Conservation (phyloP, 108 stramenopile species). For the Nannochloropsis salina region DNA sequence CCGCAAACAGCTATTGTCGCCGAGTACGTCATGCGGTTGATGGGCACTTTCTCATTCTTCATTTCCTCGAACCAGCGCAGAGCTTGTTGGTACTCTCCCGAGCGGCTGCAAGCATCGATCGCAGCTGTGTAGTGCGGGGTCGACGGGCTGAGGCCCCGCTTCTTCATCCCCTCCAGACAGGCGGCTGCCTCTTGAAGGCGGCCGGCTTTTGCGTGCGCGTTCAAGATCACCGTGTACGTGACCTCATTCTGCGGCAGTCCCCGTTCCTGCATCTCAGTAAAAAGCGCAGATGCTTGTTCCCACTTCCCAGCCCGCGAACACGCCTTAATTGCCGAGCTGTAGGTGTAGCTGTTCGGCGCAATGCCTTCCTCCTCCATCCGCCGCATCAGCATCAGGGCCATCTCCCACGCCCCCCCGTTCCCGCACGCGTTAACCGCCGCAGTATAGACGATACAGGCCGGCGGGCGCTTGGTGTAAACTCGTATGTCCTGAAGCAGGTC, state of each 20-base stretch:
- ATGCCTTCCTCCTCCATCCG: constrained; percentile 17
- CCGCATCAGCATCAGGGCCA: background rate
- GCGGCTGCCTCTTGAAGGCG: background rate
- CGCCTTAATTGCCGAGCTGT: background rate
- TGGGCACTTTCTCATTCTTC: background rate
- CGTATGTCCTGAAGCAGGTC: constrained; percentile 3
- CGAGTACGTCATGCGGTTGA: background rate
- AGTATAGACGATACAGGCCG: background rate
- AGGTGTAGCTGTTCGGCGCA: background rate
- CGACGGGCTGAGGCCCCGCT: background rate
- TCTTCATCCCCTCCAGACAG: background rate
- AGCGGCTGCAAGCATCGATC: constrained; percentile 1
- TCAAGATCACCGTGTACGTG: background rate
- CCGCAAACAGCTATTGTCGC: background rate
- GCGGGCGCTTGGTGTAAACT: background rate
- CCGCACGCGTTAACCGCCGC: constrained; percentile 7
- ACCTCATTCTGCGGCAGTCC: background rate
- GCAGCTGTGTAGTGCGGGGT: background rate
- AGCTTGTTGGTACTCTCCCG: background rate
- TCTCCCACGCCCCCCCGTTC: constrained; percentile 5
- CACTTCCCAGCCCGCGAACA: background rate
- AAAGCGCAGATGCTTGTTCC: background rate
- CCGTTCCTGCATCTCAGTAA: background rate
- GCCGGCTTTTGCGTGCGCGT: background rate
- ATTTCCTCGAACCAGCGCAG: background rate